phyloP scores from a whole-genome alignment of 208 protist genomes.

The Acanthamoeba castellanii region DNA sequence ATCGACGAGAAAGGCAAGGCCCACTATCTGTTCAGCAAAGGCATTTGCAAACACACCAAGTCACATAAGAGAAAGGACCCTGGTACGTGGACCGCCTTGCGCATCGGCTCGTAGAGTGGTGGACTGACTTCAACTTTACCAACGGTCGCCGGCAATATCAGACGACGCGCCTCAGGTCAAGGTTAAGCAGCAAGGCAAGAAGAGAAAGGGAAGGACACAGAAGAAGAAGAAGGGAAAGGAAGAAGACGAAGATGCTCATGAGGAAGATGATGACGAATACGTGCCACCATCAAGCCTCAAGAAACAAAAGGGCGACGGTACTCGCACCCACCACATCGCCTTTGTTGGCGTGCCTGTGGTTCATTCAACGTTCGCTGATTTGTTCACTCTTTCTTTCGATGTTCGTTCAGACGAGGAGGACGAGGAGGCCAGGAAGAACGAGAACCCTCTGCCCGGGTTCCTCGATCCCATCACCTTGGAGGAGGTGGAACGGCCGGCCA shows the following conservation, averaged over 20 bases:
- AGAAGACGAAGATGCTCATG: constrained; percentile 33
- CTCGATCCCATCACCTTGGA: constrained; percentile 86
- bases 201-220: constrained; percentile 17
- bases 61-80: constrained; percentile 34
- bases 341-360: not conserved
- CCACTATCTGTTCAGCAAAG: constrained; percentile 79
- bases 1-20: constrained; percentile 85
- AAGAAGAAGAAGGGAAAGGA: constrained; percentile 53
- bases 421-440: constrained; percentile 8
- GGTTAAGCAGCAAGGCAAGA: not conserved
- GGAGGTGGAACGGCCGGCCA: constrained; percentile 83
- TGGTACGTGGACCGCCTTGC: not conserved
- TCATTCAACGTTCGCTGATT: not conserved
- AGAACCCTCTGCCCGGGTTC: constrained; percentile 85
- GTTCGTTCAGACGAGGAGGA: constrained; percentile 71
- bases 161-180: not conserved
- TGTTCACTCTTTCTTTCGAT: not conserved
- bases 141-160: not conserved
- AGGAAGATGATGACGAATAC: constrained; percentile 78
- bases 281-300: constrained; percentile 66
- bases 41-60: constrained; percentile 70
- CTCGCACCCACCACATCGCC: not conserved
- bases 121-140: not conserved
- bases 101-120: too few relatives aligned
- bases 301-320: constrained; percentile 26